phyloP scores from a whole-genome alignment of 108 stramenopile genomes.

The Tribonema minus region DNA sequence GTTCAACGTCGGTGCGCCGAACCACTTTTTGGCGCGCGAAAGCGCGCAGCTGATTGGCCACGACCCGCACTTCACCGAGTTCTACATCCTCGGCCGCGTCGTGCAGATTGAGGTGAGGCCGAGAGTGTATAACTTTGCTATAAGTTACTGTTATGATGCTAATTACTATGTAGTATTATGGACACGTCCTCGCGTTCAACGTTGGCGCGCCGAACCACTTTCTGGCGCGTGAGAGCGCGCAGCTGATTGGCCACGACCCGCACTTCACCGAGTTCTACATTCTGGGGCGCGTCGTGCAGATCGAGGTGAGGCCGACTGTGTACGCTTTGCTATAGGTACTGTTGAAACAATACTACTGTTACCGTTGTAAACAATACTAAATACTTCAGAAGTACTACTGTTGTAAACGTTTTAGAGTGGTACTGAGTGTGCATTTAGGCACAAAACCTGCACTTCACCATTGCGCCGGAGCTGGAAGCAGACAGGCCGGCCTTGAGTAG shows the following conservation, averaged over 20 bases:
- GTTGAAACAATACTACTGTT: too few relatives aligned
- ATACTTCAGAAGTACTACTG: too few relatives aligned
- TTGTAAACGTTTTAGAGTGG: too few relatives aligned
- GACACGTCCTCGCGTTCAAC: conserved; percentile 43
- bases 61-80: conserved; percentile 41
- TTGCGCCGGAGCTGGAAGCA: too few relatives aligned
- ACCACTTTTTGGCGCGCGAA: conserved; percentile 43
- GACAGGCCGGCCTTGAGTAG: too few relatives aligned
- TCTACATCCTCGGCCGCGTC: conserved; percentile 51
- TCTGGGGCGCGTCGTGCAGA: conserved; percentile 45
- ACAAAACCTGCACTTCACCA: too few relatives aligned
- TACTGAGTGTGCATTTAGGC: too few relatives aligned
- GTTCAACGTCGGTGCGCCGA: conserved; percentile 35
- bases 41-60: conserved; percentile 34
- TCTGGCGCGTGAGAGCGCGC: conserved; percentile 38
- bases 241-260: conserved; percentile 38
- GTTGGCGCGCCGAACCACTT: conserved; percentile 47
- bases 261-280: conserved; percentile 48
- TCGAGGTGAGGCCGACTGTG: too few relatives aligned
- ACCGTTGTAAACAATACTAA: too few relatives aligned
- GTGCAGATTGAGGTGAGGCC: conserved; percentile 23
- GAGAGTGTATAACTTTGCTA: neutral
- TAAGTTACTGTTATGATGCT: neutral
- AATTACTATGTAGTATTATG: too few relatives aligned
- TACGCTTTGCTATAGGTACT: too few relatives aligned